Evolutionary conservation across 495 filamentous ascomycete species (phyloP).

Genomic region (Neurospora sp.): DNA sequence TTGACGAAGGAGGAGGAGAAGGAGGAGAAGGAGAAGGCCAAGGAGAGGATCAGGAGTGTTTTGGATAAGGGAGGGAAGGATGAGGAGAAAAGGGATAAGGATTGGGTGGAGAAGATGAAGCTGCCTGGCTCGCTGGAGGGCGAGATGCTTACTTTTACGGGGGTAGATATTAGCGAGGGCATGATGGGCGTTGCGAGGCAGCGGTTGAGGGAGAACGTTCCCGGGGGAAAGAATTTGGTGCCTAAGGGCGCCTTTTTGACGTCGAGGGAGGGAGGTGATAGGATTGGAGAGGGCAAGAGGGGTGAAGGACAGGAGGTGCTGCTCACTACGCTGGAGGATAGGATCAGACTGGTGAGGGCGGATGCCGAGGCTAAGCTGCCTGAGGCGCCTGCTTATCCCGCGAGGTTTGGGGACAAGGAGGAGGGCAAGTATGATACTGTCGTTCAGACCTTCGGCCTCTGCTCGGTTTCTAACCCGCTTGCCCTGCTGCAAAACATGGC

Average conservation of each 20-base stretch:
- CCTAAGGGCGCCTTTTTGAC: slow-evolving; percentile 9
- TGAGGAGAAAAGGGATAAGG: not conserved
- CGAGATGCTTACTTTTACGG: slow-evolving; percentile 32
- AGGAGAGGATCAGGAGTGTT: slow-evolving; percentile 5
- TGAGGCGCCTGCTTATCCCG: slow-evolving; percentile 6
- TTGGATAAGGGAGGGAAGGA: slow-evolving; percentile 1
- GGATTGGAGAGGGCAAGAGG: not conserved
- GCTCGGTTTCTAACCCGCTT: slow-evolving; percentile 69
- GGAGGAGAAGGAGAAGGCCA: not conserved
- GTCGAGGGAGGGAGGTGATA: not conserved
- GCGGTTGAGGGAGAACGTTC: slow-evolving; percentile 21
- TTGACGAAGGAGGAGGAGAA: slow-evolving; percentile 9
- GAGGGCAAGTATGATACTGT: slow-evolving; percentile 63
- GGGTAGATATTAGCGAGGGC: slow-evolving; percentile 33
- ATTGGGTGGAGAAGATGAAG: not conserved
- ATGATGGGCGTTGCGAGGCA: slow-evolving; percentile 35
- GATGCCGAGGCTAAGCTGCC: slow-evolving; percentile 29
- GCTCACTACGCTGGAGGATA: slow-evolving; percentile 23
- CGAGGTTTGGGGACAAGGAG: not conserved
- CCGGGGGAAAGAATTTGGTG: slow-evolving; percentile 11
- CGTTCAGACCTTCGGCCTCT: slow-evolving; percentile 87
- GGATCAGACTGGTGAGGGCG: slow-evolving; percentile 28
- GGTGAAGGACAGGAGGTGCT: slow-evolving; percentile 9
- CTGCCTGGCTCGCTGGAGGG: slow-evolving; percentile 4
- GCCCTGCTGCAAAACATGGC: slow-evolving; percentile 54